Evolutionary conservation across 1,139 yeast species (phyloP), one percentile per base, ranked within the genome.

Genomic region (Candida buenavistaensis): DNA sequence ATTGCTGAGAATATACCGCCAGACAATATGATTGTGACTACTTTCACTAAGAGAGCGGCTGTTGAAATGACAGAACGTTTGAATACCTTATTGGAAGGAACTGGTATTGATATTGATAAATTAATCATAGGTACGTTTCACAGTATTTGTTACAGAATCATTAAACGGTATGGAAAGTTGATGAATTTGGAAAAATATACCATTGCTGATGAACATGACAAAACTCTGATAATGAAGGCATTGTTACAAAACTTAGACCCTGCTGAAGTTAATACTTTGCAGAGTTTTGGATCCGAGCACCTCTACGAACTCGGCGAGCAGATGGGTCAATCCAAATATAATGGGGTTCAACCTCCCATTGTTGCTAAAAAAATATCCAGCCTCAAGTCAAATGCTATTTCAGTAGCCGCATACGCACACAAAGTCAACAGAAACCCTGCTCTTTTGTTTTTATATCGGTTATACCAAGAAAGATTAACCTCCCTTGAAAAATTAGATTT

Each of bases 11-110:
- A 66, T 2, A 57, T 82, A 1, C 59, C 67, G 1, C 89, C 96
- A 0, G 66, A 70, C 20, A 62, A 73, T 30, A 72, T 90, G 26
- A 73, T 90, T 3, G 92, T 89, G 16, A 87, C 96, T 9, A 89
- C 97, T 0, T 90, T 90, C 59, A 89, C 97, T 13, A 86, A 86
- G 52, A 84, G 82, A 47, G 97, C 97, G 0, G 95, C 97, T 2
- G 73, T 69, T 35, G 97, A 90, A 57, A 82, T 90, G 85, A 63
- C 67, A 11, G 81, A 76, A 29, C 63, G 97, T 26, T 57, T 86
- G 14, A 47, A 48, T 0, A 41, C 36, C 1, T 37, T 80, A 34
- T 54, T 88, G 6, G 50, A 57, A 16, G 60, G 53, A 3, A 50
- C 63, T 0, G 54, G 49, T 3, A 61, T 76, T 2, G 65, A 63